Conservation (phyloP, 257 asterid species). For the Perilla frutescens region DNA sequence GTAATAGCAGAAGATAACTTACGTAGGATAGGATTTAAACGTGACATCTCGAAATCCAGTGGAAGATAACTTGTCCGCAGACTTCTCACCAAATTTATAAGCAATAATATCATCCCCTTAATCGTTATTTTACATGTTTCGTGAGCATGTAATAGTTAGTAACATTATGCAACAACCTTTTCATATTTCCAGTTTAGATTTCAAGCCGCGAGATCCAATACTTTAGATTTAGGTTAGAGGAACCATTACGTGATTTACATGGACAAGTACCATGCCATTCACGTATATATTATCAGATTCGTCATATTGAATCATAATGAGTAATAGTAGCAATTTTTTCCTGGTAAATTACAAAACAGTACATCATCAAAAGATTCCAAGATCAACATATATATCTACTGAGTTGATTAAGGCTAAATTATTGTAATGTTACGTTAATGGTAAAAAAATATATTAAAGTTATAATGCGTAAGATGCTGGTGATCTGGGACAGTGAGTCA, state of each 20-base stretch:
- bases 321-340: neutral
- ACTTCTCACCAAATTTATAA: conserved; percentile 68
- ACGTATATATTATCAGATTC: neutral
- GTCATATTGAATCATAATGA: neutral
- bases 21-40: conserved; percentile 70
- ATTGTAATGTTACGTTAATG: neutral
- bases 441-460: neutral
- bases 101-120: conserved; percentile 84
- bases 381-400: conserved; percentile 7
- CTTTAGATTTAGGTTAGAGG: neutral
- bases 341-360: neutral
- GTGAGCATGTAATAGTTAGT: conserved; percentile 1
- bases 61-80: conserved; percentile 57
- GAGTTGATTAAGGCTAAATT: neutral
- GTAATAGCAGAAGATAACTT: conserved; percentile 32
- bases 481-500: conserved; percentile 8
- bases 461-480: neutral
- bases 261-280: neutral
- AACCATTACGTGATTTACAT: neutral
- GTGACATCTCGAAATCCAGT: conserved; percentile 64
- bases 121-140: conserved; percentile 32
- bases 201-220: neutral
- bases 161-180: neutral
- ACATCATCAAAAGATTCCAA: neutral
- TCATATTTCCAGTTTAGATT: neutral